A percentile compares a stretch with the other conserved stretches of the same genome.
Conservation (phyloP, 371 early-diverging fungal species). For the Funneliformis caledonium region DNA sequence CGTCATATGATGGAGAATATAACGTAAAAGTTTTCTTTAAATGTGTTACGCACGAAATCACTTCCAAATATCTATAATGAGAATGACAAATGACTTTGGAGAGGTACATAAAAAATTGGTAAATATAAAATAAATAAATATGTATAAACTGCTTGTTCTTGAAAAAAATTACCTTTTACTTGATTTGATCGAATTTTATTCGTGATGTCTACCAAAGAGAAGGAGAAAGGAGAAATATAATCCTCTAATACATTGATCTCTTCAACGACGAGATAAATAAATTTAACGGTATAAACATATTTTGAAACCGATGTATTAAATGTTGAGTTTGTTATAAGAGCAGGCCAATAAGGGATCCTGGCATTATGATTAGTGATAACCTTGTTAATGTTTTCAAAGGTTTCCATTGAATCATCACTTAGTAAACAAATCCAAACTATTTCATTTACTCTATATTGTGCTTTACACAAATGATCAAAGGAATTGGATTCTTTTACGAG, state of each 20-base stretch:
- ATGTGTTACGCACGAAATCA: neutral
- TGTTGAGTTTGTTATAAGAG: too few relatives aligned
- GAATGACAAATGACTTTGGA: neutral
- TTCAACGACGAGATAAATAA: neutral
- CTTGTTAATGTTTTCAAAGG: too few relatives aligned
- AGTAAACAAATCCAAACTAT: conserved; percentile 1
- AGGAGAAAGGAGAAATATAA: neutral
- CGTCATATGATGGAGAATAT: neutral
- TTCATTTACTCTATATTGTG: conserved; percentile 5
- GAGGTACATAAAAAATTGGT: neutral
- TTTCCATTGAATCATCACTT: too few relatives aligned
- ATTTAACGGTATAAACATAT: neutral
- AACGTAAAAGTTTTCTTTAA: neutral
- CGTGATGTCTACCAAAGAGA: neutral
- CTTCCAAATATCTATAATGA: neutral
- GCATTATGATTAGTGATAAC: too few relatives aligned
- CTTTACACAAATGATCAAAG: neutral
- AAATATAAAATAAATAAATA: neutral
- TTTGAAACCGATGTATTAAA: neutral
- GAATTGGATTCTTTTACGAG: neutral
- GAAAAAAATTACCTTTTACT: neutral
- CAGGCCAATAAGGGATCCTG: too few relatives aligned
- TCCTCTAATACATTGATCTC: neutral
- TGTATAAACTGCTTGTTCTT: neutral
- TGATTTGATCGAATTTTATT: neutral